Evolutionary conservation across 2,329 filamentous ascomycete genomes (phyloP).

Genomic region (Furcasterigmium furcatum): DNA sequence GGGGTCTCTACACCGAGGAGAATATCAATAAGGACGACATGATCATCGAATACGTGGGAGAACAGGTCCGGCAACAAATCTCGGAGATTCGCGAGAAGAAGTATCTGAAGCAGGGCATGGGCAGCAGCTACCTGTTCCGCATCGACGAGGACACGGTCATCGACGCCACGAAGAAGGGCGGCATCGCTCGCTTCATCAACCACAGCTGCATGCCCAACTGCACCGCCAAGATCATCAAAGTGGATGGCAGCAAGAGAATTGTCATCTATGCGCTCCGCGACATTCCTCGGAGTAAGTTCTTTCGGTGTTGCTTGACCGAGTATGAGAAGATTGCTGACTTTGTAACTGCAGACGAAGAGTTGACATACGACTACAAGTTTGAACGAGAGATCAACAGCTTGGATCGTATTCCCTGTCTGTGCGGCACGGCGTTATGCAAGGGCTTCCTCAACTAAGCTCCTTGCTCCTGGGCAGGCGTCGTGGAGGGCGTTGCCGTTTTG

Average conservation of each 20-base stretch:
- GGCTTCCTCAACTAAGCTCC: constrained; percentile 86
- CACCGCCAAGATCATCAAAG: constrained; percentile 98
- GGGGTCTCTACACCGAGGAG: constrained; percentile 97
- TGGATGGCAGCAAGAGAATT: constrained; percentile 96
- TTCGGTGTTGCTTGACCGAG: too few species aligned
- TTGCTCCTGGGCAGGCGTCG: neutral
- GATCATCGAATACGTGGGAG: constrained; percentile 99
- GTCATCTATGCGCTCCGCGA: constrained; percentile 97
- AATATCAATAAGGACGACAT: constrained; percentile 97
- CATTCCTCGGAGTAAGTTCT: constrained; percentile 82
- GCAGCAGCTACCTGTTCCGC: constrained; percentile 94
- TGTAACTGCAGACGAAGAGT: constrained; percentile 79
- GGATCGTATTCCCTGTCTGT: constrained; percentile 95
- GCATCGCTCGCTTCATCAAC: constrained; percentile 98
- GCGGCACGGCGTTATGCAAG: constrained; percentile 94
- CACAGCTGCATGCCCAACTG: constrained; percentile 98
- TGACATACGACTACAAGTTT: constrained; percentile 99
- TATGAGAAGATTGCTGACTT: constrained; percentile 17
- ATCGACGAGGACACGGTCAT: constrained; percentile 98
- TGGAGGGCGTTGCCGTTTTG: neutral
- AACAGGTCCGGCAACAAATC: constrained; percentile 94
- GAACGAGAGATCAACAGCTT: constrained; percentile 93
- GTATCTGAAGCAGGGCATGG: constrained; percentile 94
- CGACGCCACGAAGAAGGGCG: constrained; percentile 96
- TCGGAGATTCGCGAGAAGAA: constrained; percentile 91